A percentile compares a stretch with the other conserved stretches of the same genome.
phyloP scores from a whole-genome alignment of 2,329 filamentous ascomycete species.

The Colletotrichum australisinense region DNA sequence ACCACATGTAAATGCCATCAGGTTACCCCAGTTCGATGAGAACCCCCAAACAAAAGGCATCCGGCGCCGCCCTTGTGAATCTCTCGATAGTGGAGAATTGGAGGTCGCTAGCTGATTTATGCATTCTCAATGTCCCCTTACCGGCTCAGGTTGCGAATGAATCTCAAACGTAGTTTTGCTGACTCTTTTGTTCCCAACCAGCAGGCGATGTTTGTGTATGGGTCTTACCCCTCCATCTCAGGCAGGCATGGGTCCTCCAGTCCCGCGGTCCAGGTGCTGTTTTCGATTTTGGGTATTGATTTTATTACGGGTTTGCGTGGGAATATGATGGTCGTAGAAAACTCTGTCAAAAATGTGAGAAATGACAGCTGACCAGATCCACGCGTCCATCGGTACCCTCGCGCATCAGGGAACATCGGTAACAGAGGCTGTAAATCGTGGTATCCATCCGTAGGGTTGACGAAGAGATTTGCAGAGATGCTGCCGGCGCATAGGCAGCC shows the following conservation, averaged over 20 bases:
- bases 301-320: not conserved
- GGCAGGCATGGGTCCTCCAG: not conserved
- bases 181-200: not conserved
- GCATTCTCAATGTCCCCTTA: constrained; percentile 19
- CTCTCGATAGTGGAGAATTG: not conserved
- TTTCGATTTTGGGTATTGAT: not conserved
- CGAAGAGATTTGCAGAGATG: too few species aligned
- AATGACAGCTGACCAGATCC: constrained; percentile 27
- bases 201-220: not conserved
- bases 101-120: not conserved
- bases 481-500: not conserved
- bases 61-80: not conserved
- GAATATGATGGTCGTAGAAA: not conserved
- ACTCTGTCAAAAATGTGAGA: constrained; percentile 1
- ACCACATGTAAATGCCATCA: constrained; percentile 20
- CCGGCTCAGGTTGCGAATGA: not conserved
- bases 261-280: not conserved
- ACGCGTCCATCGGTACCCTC: constrained; percentile 1
- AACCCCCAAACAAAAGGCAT: constrained; percentile 6
- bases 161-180: not conserved
- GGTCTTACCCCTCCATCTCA: not conserved
- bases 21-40: not conserved
- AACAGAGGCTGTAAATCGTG: not conserved
- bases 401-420: constrained; percentile 21
- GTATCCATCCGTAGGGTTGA: too few species aligned